phyloP scores from a whole-genome alignment of 2,329 filamentous ascomycete species.

The Verticillium longisporum region DNA sequence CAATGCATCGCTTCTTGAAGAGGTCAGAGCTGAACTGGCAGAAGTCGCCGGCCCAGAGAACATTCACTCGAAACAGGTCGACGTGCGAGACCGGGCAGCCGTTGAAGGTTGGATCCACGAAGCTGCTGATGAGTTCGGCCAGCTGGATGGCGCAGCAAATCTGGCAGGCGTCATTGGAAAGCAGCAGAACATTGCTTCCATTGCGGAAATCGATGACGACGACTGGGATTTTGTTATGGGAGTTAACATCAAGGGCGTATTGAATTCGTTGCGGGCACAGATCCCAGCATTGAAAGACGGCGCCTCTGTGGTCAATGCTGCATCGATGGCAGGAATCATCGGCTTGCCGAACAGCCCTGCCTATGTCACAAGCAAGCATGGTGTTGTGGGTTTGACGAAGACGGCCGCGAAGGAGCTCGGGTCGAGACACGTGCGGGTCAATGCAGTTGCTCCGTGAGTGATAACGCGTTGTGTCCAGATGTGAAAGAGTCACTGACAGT shows the following conservation, averaged over 20 bases:
- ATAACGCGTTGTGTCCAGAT: too few species aligned
- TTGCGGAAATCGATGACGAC: constrained; percentile 24
- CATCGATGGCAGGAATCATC: constrained; percentile 30
- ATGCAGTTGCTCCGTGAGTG: constrained; percentile 20
- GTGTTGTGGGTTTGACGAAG: constrained; percentile 20
- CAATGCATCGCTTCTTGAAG: constrained; percentile 22
- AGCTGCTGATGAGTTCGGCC: constrained; percentile 25
- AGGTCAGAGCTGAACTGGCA: constrained; percentile 4
- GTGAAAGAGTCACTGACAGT: too few species aligned
- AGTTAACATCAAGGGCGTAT: constrained; percentile 39
- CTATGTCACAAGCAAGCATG: constrained; percentile 23
- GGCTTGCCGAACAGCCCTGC: constrained; percentile 21
- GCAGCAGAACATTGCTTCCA: constrained; percentile 3
- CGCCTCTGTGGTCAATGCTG: constrained; percentile 38
- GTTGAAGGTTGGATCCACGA: constrained; percentile 19
- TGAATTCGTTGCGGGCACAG: constrained; percentile 44
- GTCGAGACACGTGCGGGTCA: constrained; percentile 14
- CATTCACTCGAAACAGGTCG: constrained; percentile 1
- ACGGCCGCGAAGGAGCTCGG: constrained; percentile 20
- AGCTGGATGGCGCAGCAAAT: constrained; percentile 35
- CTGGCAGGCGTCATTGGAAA: constrained; percentile 18
- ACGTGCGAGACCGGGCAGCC: constrained; percentile 6
- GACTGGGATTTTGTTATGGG: constrained; percentile 33
- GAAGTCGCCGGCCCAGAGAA: not conserved
- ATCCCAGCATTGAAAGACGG: constrained; percentile 29